A percentile compares a stretch with the other conserved stretches of the same genome.
phyloP scores from a whole-genome alignment of 164 flowering plant species.

The Magnolia kwangsiensis region DNA sequence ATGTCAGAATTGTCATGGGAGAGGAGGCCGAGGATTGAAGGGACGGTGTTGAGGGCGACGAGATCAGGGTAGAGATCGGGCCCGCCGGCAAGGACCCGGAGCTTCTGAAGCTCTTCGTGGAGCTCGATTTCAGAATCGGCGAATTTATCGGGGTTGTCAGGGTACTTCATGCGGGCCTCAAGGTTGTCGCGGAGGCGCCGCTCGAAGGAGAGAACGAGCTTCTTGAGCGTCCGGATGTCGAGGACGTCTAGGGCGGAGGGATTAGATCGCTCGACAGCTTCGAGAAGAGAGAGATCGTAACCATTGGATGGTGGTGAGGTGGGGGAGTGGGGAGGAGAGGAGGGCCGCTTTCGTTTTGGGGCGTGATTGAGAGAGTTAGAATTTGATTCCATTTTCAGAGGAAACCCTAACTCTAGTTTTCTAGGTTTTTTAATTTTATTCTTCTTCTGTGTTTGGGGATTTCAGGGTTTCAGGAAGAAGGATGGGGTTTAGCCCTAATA shows the following conservation, averaged over 20 bases:
- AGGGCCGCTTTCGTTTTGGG: constrained; percentile 26
- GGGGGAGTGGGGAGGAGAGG: neutral
- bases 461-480: no score
- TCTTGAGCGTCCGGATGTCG: constrained; percentile 71
- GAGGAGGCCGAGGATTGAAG: constrained; percentile 65
- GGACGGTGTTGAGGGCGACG: constrained; percentile 55
- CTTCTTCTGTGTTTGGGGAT: no score
- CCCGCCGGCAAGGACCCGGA: constrained; percentile 75
- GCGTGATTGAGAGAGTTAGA: constrained; percentile 8
- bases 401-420: no score
- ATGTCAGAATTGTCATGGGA: constrained; percentile 83
- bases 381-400: no score
- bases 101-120: constrained; percentile 88
- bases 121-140: constrained; percentile 93
- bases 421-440: no score
- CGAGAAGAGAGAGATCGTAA: constrained; percentile 81
- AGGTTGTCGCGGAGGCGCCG: constrained; percentile 90
- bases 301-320: neutral
- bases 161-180: constrained; percentile 88
- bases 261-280: constrained; percentile 79
- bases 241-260: constrained; percentile 62
- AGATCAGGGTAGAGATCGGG: constrained; percentile 93
- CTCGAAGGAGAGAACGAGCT: constrained; percentile 79
- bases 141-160: constrained; percentile 81
- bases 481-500: no score